Evolutionary conservation across 441 rosid species (phyloP).

Genomic region (Melastoma candidum): DNA sequence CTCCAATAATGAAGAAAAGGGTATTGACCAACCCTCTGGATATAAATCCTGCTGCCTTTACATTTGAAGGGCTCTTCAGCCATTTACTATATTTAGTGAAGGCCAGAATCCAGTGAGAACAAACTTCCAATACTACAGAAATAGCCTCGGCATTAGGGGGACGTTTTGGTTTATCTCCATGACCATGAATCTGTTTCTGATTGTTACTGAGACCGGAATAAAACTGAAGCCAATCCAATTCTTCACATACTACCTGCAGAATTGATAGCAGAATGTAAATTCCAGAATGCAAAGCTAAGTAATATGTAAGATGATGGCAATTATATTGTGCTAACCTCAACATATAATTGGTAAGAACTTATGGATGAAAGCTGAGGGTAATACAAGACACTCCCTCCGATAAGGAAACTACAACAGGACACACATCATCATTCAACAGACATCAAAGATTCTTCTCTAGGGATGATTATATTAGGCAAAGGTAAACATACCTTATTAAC

Average conservation of each 20-base stretch:
- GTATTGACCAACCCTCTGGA: slow-evolving; percentile 65
- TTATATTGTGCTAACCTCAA: slow-evolving; percentile 60
- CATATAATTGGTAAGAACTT: slow-evolving; percentile 94
- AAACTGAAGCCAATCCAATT: slow-evolving; percentile 96
- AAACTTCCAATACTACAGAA: slow-evolving; percentile 53
- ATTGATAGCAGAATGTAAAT: slow-evolving; percentile 13
- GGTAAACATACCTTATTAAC: slow-evolving; percentile 55
- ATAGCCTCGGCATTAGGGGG: slow-evolving; percentile 82
- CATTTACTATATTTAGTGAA: slow-evolving; percentile 93
- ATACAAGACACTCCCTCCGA: slow-evolving; percentile 88
- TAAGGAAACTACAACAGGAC: slow-evolving; percentile 53
- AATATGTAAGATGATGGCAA: slow-evolving; percentile 12
- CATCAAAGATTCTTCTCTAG: background rate
- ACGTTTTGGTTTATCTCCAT: slow-evolving; percentile 46
- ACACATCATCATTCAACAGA: slow-evolving; percentile 10
- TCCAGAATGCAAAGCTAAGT: slow-evolving; percentile 13
- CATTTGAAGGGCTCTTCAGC: slow-evolving; percentile 79
- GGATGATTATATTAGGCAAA: background rate
- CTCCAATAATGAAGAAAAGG: slow-evolving; percentile 1
- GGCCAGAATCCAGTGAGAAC: slow-evolving; percentile 95
- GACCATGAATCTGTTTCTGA: slow-evolving; percentile 48
- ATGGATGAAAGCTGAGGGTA: slow-evolving; percentile 96
- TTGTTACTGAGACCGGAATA: slow-evolving; percentile 41
- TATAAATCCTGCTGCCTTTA: slow-evolving; percentile 82
- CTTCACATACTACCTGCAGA: slow-evolving; percentile 94